Percentiles rank a stretch among this genome's conserved stretches.
Conservation (phyloP, 169 alveolate species). For the Eimeria falciformis region DNA sequence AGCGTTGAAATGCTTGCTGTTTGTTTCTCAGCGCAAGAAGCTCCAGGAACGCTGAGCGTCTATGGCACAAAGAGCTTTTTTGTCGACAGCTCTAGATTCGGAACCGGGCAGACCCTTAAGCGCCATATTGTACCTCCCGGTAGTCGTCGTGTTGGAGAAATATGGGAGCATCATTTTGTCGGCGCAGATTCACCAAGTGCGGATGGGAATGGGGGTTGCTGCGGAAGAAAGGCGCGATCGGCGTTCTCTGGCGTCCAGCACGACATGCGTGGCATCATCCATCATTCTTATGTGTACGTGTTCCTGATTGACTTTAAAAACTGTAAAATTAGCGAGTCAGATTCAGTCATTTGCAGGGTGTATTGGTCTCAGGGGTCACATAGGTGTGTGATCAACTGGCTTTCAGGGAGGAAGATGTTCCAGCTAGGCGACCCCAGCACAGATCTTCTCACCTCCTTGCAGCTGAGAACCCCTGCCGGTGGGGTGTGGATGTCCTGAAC, state of each 20-base stretch:
- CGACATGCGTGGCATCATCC: constrained; percentile 45
- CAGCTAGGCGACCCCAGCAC: neutral
- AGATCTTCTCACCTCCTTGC: constrained; percentile 41
- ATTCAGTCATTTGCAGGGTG: too few species aligned
- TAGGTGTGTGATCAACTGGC: neutral
- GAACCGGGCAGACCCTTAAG: constrained; percentile 14
- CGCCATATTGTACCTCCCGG: constrained; percentile 57
- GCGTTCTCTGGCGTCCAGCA: constrained; percentile 16
- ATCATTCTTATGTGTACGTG: constrained; percentile 50
- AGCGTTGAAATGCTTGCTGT: neutral
- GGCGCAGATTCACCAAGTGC: neutral
- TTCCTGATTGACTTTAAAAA: neutral
- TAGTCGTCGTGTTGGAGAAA: neutral
- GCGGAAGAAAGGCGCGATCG: constrained; percentile 18
- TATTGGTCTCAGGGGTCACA: too few species aligned
- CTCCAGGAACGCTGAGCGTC: neutral
- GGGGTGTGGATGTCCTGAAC: constrained; percentile 62
- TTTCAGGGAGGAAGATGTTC: constrained; percentile 31
- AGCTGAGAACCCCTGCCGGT: constrained; percentile 64
- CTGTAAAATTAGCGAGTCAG: too few species aligned
- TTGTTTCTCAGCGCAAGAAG: constrained; percentile 24
- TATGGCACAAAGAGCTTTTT: neutral
- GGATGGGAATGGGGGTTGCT: neutral
- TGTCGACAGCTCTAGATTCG: neutral
- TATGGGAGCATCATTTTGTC: constrained; percentile 48